Base-by-base conservation (phyloP, 768 basidiomycete genomes). In the Crepidotus variabilis region DNA sequence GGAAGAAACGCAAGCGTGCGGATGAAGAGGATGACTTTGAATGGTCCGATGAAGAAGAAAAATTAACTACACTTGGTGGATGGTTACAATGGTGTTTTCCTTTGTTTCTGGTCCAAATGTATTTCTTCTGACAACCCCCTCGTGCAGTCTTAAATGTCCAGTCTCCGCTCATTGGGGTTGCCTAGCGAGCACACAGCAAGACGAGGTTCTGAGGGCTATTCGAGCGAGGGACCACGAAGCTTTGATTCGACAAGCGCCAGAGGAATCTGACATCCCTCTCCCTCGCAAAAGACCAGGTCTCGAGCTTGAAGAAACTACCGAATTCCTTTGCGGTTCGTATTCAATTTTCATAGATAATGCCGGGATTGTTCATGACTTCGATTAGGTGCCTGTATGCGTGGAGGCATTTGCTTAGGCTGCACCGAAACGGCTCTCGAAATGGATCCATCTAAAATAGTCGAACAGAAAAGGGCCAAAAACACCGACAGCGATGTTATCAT, bases 341-440 rank as follows among this genome's bases (percentile, higher is more conserved):
- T 52, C 24, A 8, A 47, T 34, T 11, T 56, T 20, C 1, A 9
- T 47, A 16, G 9, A 24, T 13, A 20, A 16, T 22, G 24, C 49
- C 53, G 2, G 8, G 33, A 7, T 14, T 54, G 18, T 28, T 59
- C 22, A 58, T 7, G n/a, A 49, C 43, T 36, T 43, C 20, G 4
- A 28, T 24, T 47, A 82, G 79, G 74, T 34, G 70, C 81, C 7
- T 93, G 92, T 67, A 79, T 76, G 67, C 88, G 86, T 63, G 89
- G 88, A 7, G 88, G 88, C 13, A 69, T 82, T n/a, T 94, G 91
- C 67, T 86, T 92, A 79, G 78, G 79, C 16, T 94, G 91, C 68
- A 77, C 78, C 70, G 79, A 85, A 61, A 71, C 76, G 28, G 85
- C 77, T 7, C 62, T 86, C 35, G 67, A 78, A 54, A 75, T 81